Conservation (phyloP, 345 rosid genomes). For the Eucalyptus rudis region DNA sequence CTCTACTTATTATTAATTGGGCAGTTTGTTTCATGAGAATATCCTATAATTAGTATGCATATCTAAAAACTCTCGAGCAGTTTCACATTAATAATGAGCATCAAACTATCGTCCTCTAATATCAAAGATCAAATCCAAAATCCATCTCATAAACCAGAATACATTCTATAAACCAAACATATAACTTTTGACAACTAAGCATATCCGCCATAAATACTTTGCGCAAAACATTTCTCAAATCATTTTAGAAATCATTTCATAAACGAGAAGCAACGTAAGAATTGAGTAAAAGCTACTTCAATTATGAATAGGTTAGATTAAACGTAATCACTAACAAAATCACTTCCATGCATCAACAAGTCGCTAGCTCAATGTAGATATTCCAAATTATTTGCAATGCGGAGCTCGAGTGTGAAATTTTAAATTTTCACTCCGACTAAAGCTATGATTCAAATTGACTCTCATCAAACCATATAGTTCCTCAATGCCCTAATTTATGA, state of each 20-base stretch:
- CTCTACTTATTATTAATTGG: no score
- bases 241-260: no score
- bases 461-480: no score
- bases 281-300: no score
- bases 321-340: no score
- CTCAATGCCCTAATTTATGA: no score
- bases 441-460: no score
- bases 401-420: no score
- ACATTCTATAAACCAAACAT: not conserved
- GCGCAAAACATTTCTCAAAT: not conserved
- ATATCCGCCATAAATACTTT: not conserved
- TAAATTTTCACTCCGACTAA: no score
- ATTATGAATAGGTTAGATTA: no score
- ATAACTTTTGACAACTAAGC: not conserved
- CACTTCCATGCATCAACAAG: not conserved
- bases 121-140: not conserved
- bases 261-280: not conserved
- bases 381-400: no score
- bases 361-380: no score
- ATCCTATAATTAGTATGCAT: not conserved
- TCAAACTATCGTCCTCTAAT: not conserved
- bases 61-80: fast-evolving
- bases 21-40: not conserved
- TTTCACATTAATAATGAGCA: not conserved
- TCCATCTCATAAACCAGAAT: not conserved